Percentiles rank a stretch among this genome's conserved stretches.
These are phyloP conservation scores for Brettanomyces anomalus DNA, from an alignment of 805 yeast species.

Conservation along the genomic window DNA sequence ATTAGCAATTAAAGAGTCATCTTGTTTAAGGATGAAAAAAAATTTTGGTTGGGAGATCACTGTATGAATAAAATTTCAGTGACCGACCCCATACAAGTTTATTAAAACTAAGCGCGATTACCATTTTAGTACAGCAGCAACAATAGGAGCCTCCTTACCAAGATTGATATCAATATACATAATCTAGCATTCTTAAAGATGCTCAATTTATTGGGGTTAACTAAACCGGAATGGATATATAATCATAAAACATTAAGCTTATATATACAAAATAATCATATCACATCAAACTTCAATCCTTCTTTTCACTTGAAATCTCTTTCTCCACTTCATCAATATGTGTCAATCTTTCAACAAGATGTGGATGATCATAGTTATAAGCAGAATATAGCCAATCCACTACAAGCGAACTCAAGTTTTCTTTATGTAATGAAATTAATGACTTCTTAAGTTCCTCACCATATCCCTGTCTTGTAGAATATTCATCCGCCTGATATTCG, in stretches of 20 bases:
- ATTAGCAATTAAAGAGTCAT: too few relatives aligned
- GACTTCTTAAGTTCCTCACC: conserved; percentile 60
- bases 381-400: conserved; percentile 87
- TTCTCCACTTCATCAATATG: conserved; percentile 45
- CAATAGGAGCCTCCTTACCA: too few relatives aligned
- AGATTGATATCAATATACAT: too few relatives aligned
- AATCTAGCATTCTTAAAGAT: too few relatives aligned
- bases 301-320: conserved; percentile 11
- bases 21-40: too few relatives aligned
- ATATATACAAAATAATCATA: too few relatives aligned
- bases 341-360: conserved; percentile 75
- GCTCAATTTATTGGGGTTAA: too few relatives aligned
- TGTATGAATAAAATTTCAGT: not conserved
- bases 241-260: too few relatives aligned
- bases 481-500: conserved; percentile 91
- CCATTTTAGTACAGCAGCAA: conserved; percentile 5
- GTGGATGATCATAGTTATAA: conserved; percentile 88
- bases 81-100: not conserved
- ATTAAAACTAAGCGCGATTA: conserved; percentile 8
- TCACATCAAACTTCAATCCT: conserved; percentile 6
- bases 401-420: conserved; percentile 77
- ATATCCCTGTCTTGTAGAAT: conserved; percentile 69
- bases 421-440: conserved; percentile 65
- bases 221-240: too few relatives aligned
- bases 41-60: too few relatives aligned